Percentiles rank a stretch among this genome's conserved stretches.
Evolutionary conservation across 495 filamentous ascomycete genomes (phyloP).

Genomic region (Penicillium desertorum): DNA sequence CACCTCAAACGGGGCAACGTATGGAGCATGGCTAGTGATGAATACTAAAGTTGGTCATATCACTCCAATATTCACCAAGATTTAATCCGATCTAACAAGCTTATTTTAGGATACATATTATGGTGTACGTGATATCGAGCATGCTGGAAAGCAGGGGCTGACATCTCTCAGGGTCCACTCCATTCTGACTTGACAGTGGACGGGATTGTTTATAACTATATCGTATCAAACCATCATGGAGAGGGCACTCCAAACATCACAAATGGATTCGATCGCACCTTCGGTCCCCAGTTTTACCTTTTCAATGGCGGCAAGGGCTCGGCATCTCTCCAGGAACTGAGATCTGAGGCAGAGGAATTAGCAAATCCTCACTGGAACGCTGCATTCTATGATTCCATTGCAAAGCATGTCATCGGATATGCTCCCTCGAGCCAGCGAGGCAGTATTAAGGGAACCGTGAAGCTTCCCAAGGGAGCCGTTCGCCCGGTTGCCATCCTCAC

Average conservation of each 20-base stretch:
- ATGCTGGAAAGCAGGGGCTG: not conserved
- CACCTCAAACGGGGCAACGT: slow-evolving; percentile 48
- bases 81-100: not conserved
- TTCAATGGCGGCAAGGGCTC: slow-evolving; percentile 53
- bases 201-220: slow-evolving; percentile 56
- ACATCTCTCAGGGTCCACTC: slow-evolving; percentile 42
- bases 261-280: slow-evolving; percentile 57
- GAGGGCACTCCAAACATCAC: slow-evolving; percentile 59
- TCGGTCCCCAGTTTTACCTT: slow-evolving; percentile 56
- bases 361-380: slow-evolving; percentile 51
- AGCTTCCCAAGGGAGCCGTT: slow-evolving; percentile 46
- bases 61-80: not conserved
- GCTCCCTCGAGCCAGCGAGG: slow-evolving; percentile 44
- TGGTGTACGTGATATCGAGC: slow-evolving; percentile 31
- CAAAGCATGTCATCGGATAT: slow-evolving; percentile 53
- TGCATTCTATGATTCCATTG: slow-evolving; percentile 57
- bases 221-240: slow-evolving; percentile 57
- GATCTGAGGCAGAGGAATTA: slow-evolving; percentile 47
- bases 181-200: slow-evolving; percentile 59
- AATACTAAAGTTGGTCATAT: slow-evolving; percentile 45
- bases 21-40: slow-evolving; percentile 58
- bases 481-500: slow-evolving; percentile 52
- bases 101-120: slow-evolving; percentile 51
- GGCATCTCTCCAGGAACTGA: slow-evolving; percentile 40
- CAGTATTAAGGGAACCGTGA: slow-evolving; percentile 42